A percentile compares a stretch with the other conserved stretches of the same genome.
phyloP scores from a whole-genome alignment of 768 basidiomycete genomes.

The Boletus coccyginus region DNA sequence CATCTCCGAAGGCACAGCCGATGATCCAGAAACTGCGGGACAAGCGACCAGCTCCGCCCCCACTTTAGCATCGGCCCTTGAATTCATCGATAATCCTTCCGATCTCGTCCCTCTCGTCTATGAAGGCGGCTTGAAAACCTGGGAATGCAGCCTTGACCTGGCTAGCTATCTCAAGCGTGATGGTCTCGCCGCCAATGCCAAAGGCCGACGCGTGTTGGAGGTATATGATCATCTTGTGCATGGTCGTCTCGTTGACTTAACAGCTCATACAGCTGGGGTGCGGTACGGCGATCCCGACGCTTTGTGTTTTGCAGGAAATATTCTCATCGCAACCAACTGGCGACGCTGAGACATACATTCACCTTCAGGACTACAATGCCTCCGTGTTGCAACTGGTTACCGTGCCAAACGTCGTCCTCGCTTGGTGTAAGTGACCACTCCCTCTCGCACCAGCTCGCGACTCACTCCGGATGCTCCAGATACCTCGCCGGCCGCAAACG shows the following conservation, averaged over 20 bases:
- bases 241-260: neutral
- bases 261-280: slow-evolving; percentile 71
- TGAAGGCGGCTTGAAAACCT: slow-evolving; percentile 96
- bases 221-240: slow-evolving; percentile 34
- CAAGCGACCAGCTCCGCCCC: slow-evolving; percentile 10
- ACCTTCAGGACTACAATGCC: slow-evolving; percentile 90
- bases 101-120: slow-evolving; percentile 92
- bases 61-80: slow-evolving; percentile 37
- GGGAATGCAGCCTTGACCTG: slow-evolving; percentile 93
- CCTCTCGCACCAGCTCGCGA: neutral
- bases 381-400: slow-evolving; percentile 79
- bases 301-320: slow-evolving; percentile 65
- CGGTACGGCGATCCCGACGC: slow-evolving; percentile 84
- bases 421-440: slow-evolving; percentile 66
- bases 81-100: slow-evolving; percentile 77
- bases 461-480: slow-evolving; percentile 37
- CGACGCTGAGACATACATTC: slow-evolving; percentile 47
- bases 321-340: slow-evolving; percentile 37
- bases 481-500: slow-evolving; percentile 53
- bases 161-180: slow-evolving; percentile 58
- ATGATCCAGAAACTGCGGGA: slow-evolving; percentile 27
- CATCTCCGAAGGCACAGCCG: slow-evolving; percentile 53
- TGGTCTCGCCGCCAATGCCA: slow-evolving; percentile 21
- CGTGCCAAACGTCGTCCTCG: slow-evolving; percentile 71
- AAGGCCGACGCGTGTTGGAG: slow-evolving; percentile 67